A percentile compares a stretch with the other conserved stretches of the same genome.
These are phyloP conservation scores for Ustulina deusta DNA, from an alignment of 2,329 filamentous ascomycete genomes.

Conservation along the genomic window DNA sequence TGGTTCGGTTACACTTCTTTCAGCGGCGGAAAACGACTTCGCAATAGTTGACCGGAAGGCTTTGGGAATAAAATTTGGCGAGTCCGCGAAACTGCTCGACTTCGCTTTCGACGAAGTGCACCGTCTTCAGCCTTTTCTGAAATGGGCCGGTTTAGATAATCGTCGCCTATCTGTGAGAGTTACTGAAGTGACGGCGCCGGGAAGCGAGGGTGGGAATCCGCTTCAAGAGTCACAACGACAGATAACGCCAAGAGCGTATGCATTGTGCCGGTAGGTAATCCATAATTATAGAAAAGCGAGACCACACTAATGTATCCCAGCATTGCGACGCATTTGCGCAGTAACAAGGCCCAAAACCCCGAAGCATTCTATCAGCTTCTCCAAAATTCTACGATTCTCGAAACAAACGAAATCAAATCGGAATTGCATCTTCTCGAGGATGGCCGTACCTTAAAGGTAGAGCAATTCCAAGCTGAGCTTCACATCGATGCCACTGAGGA, in stretches of 20 bases:
- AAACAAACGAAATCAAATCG: constrained; percentile 14
- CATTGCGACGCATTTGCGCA: constrained; percentile 12
- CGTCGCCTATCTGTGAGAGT: constrained; percentile 52
- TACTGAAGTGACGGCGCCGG: constrained; percentile 50
- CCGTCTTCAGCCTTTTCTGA: constrained; percentile 49
- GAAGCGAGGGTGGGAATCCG: constrained; percentile 42
- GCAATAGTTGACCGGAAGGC: constrained; percentile 52
- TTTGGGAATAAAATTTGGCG: constrained; percentile 46
- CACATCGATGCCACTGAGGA: constrained; percentile 15
- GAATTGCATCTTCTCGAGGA: constrained; percentile 22
- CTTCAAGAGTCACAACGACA: constrained; percentile 2
- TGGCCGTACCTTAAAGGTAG: constrained; percentile 7
- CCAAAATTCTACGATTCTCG: constrained; percentile 9
- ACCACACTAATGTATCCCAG: neutral
- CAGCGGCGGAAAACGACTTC: constrained; percentile 44
- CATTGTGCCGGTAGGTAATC: constrained; percentile 15
- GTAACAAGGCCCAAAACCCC: constrained; percentile 9
- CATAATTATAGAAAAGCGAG: neutral
- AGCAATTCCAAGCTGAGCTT: constrained; percentile 15
- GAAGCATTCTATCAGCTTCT: constrained; percentile 15
- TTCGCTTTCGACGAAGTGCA: constrained; percentile 52
- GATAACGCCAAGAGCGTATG: constrained; percentile 16
- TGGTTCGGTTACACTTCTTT: constrained; percentile 33
- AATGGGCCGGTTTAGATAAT: constrained; percentile 51
- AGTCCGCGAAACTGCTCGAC: constrained; percentile 51